Conservation (phyloP, 805 yeast species). For the Zygosaccharomyces pseudorouxii region DNA sequence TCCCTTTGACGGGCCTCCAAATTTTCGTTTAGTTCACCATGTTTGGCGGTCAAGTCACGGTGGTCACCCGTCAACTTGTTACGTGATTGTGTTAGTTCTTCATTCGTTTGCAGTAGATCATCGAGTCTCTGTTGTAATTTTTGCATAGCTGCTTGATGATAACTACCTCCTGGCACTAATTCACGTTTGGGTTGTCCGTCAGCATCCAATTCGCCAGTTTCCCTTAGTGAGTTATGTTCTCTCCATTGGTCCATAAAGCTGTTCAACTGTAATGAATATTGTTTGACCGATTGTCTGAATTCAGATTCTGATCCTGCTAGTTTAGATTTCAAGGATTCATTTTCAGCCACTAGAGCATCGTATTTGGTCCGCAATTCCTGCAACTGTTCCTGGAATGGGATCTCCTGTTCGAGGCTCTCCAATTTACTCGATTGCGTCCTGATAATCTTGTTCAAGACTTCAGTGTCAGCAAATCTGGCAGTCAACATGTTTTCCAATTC, state of each 20-base stretch:
- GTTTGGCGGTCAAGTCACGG: slow-evolving; percentile 28
- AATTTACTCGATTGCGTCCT: slow-evolving; percentile 49
- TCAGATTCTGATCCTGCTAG: slow-evolving; percentile 34
- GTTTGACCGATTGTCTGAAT: slow-evolving; percentile 30
- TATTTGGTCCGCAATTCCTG: slow-evolving; percentile 45
- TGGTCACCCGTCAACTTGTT: slow-evolving; percentile 36
- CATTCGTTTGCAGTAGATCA: slow-evolving; percentile 46
- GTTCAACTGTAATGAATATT: slow-evolving; percentile 29
- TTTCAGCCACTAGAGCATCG: slow-evolving; percentile 43
- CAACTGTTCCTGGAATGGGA: slow-evolving; percentile 42
- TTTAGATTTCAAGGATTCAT: slow-evolving; percentile 38
- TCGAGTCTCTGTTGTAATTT: slow-evolving; percentile 54
- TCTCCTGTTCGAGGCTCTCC: slow-evolving; percentile 42
- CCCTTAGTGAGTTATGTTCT: slow-evolving; percentile 7
- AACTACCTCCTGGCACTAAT: slow-evolving; percentile 12
- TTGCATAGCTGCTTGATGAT: slow-evolving; percentile 32
- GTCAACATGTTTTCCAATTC: slow-evolving; percentile 51
- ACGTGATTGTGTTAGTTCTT: slow-evolving; percentile 37
- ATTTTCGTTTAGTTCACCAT: slow-evolving; percentile 23
- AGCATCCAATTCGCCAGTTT: slow-evolving; percentile 3
- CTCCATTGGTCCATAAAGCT: slow-evolving; percentile 28
- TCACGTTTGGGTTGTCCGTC: slow-evolving; percentile 11
- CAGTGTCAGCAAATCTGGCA: slow-evolving; percentile 48
- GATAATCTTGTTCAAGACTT: slow-evolving; percentile 50
- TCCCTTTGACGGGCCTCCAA: slow-evolving; percentile 33